These are phyloP conservation scores for Coemansia sp. DNA, from an alignment of 192 early-diverging fungal species.

Conservation along the genomic window DNA sequence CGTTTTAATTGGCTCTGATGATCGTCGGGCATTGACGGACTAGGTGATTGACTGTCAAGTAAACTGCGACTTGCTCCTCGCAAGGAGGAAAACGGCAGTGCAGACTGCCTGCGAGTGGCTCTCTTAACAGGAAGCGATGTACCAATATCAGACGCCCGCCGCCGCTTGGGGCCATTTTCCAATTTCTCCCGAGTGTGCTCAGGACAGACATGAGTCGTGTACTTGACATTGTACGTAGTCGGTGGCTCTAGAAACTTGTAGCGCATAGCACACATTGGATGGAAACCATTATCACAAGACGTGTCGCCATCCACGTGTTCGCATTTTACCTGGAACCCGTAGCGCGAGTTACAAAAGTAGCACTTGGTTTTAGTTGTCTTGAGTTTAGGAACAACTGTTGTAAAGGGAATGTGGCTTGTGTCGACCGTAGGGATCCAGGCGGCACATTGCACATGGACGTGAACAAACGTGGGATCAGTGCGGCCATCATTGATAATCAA, in stretches of 20 bases:
- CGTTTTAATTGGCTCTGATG: neutral
- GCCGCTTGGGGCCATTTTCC: constrained; percentile 6
- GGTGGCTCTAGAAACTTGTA: constrained; percentile 28
- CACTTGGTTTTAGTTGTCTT: constrained; percentile 14
- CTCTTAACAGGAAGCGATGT: constrained; percentile 1
- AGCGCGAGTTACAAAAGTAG: constrained; percentile 28
- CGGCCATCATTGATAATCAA: constrained; percentile 20
- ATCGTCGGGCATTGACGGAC: neutral
- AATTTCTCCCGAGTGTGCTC: constrained; percentile 7
- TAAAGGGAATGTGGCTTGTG: constrained; percentile 39
- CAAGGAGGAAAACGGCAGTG: constrained; percentile 7
- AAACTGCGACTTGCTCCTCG: neutral
- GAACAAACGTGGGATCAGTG: constrained; percentile 28
- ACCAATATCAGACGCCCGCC: constrained; percentile 9
- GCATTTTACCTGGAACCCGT: constrained; percentile 38
- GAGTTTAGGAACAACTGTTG: constrained; percentile 25
- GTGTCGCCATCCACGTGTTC: constrained; percentile 12
- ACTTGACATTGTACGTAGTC: constrained; percentile 29
- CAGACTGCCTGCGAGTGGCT: constrained; percentile 15
- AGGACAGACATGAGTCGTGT: constrained; percentile 21
- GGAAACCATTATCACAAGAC: constrained; percentile 26
- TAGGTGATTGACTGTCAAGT: neutral
- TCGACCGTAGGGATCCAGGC: constrained; percentile 36
- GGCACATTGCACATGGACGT: constrained; percentile 49
- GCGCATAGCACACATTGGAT: constrained; percentile 49